Percentiles rank a stretch among this genome's conserved stretches.
These are phyloP conservation scores for Paxillus involutus DNA, from an alignment of 768 basidiomycete genomes.

Conservation along the genomic window DNA sequence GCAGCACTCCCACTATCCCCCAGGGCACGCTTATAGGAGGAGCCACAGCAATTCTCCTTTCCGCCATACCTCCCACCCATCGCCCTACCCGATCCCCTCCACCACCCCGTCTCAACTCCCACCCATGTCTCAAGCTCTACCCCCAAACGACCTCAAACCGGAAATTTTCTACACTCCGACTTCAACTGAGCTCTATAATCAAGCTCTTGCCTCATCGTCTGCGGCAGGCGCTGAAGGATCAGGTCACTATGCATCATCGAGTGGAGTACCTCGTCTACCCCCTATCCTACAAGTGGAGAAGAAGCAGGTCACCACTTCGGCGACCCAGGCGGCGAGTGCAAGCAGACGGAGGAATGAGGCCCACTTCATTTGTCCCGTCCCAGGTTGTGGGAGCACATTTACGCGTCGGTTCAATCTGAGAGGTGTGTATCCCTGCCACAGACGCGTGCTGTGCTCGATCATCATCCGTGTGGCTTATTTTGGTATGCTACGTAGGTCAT, in stretches of 20 bases:
- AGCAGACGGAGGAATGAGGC: constrained; percentile 89
- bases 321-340: constrained; percentile 89
- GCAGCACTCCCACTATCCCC: constrained; percentile 34
- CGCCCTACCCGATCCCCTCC: constrained; percentile 38
- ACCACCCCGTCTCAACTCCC: constrained; percentile 31
- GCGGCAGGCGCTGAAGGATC: constrained; percentile 20
- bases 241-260: constrained; percentile 29
- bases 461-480: constrained; percentile 5
- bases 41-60: constrained; percentile 33
- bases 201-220: constrained; percentile 38
- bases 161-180: constrained; percentile 51
- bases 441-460: not conserved
- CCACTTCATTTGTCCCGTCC: constrained; percentile 90
- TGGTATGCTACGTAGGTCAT: constrained; percentile 57
- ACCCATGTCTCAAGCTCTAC: constrained; percentile 21
- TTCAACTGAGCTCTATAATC: constrained; percentile 56
- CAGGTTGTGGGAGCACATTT: constrained; percentile 96
- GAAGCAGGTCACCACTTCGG: constrained; percentile 92
- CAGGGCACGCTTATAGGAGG: constrained; percentile 33
- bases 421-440: constrained; percentile 45
- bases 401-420: constrained; percentile 87
- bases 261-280: constrained; percentile 56
- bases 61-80: constrained; percentile 40
- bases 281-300: constrained; percentile 91
- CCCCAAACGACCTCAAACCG: constrained; percentile 35